These are phyloP conservation scores for Suhomyces emberorum DNA, from an alignment of 805 yeast genomes.

Conservation along the genomic window DNA sequence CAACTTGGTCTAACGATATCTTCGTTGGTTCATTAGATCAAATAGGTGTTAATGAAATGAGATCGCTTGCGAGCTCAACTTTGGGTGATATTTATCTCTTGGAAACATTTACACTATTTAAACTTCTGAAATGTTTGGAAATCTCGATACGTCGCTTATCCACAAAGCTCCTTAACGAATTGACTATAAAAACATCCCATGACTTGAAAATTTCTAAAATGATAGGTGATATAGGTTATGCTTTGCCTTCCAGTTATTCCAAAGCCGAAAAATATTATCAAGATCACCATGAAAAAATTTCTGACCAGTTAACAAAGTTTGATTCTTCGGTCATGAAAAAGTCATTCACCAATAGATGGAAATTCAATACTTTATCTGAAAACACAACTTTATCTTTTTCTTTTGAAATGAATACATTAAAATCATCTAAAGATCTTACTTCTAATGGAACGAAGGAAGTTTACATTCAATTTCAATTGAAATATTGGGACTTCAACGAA, in stretches of 20 bases:
- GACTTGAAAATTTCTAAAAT: constrained; percentile 31
- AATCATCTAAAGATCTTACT: constrained; percentile 17
- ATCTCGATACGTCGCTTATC: neutral
- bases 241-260: constrained; percentile 31
- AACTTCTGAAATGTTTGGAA: constrained; percentile 15
- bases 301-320: constrained; percentile 30
- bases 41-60: constrained; percentile 44
- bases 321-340: constrained; percentile 30
- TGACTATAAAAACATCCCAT: constrained; percentile 30
- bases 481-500: constrained; percentile 22
- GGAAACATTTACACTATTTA: constrained; percentile 26
- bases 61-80: constrained; percentile 26
- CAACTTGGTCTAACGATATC: constrained; percentile 29
- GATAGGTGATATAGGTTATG: constrained; percentile 28
- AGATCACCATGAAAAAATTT: constrained; percentile 27
- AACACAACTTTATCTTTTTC: constrained; percentile 26
- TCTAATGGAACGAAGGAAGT: constrained; percentile 19
- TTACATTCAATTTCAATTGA: constrained; percentile 31
- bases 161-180: constrained; percentile 9
- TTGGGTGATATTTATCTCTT: constrained; percentile 30
- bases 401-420: constrained; percentile 32
- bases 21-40: constrained; percentile 40
- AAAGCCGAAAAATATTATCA: constrained; percentile 16
- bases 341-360: constrained; percentile 40
- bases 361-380: constrained; percentile 19